phyloP scores from a whole-genome alignment of 805 yeast genomes.

The Pichia deserticola region DNA sequence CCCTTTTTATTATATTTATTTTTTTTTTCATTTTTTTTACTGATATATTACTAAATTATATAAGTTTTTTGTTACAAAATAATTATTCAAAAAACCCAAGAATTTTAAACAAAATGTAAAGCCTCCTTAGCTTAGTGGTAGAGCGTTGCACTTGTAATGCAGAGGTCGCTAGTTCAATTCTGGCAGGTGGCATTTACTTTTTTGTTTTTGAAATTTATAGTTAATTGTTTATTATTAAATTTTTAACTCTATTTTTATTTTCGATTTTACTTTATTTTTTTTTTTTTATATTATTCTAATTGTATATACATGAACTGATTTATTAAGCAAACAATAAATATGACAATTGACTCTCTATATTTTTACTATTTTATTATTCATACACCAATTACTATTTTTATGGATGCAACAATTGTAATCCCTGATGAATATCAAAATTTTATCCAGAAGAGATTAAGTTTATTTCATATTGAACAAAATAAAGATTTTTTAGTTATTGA shows the following conservation, averaged over 20 bases:
- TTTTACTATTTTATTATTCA: conserved; percentile 43
- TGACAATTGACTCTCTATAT: conserved; percentile 19
- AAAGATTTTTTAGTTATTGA: conserved; percentile 65
- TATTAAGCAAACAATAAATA: background rate
- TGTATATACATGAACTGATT: background rate
- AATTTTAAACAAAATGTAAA: background rate
- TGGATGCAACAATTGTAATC: conserved; percentile 68
- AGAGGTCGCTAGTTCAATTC: conserved; percentile 93
- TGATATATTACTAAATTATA: too few species aligned
- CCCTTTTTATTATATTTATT: too few species aligned
- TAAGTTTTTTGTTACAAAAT: too few species aligned
- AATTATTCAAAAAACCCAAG: too few species aligned
- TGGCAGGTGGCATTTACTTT: conserved; percentile 61
- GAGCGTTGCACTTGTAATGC: conserved; percentile 99
- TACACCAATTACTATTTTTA: conserved; percentile 63
- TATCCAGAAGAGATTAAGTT: conserved; percentile 42
- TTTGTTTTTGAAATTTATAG: background rate
- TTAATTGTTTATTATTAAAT: background rate
- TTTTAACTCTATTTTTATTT: background rate
- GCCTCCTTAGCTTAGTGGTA: conserved; percentile 99
- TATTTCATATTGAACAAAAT: conserved; percentile 56
- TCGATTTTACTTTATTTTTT: background rate
- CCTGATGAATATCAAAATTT: conserved; percentile 42
- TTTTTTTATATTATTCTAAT: background rate
- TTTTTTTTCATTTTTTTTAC: too few species aligned